Percentiles rank a stretch among this genome's conserved stretches.
Evolutionary conservation across 1,139 yeast genomes (phyloP).

Genomic region (Dujonia santamariae): DNA sequence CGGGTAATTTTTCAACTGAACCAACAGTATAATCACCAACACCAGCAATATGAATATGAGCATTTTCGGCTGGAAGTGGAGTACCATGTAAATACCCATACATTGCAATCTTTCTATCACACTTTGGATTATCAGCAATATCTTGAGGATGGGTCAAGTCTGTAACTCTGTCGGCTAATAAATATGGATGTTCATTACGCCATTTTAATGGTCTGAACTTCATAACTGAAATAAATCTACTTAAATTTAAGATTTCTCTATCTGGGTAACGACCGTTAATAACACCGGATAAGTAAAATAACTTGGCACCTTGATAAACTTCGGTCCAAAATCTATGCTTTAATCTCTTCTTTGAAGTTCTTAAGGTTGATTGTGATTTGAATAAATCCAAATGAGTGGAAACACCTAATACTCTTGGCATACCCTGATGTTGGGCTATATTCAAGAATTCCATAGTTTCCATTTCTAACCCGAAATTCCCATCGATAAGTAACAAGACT

Average conservation of each 20-base stretch:
- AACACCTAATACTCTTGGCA: constrained; percentile 95
- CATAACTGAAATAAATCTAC: constrained; percentile 94
- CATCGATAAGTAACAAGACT: constrained; percentile 86
- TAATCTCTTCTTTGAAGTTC: constrained; percentile 88
- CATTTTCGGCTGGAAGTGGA: constrained; percentile 68
- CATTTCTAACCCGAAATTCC: constrained; percentile 98
- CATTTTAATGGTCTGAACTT: constrained; percentile 96
- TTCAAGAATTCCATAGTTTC: constrained; percentile 98
- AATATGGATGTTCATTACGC: constrained; percentile 97
- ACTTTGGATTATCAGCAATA: constrained; percentile 74
- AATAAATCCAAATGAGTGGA: constrained; percentile 95
- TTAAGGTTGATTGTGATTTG: constrained; percentile 82
- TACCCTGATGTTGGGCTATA: constrained; percentile 96
- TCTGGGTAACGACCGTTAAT: constrained; percentile 97
- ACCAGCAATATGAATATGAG: constrained; percentile 92
- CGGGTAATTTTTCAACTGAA: constrained; percentile 85
- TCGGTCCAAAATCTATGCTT: constrained; percentile 99
- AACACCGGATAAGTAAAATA: constrained; percentile 92
- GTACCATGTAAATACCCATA: constrained; percentile 97
- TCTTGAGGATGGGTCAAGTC: constrained; percentile 91
- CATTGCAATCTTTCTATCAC: constrained; percentile 85
- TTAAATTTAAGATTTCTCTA: constrained; percentile 86
- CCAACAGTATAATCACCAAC: constrained; percentile 83
- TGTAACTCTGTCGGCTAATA: constrained; percentile 88
- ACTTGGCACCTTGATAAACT: constrained; percentile 96